Evolutionary conservation across 306 rosid species (phyloP).

Genomic region (Pyrus pyrifolia): DNA sequence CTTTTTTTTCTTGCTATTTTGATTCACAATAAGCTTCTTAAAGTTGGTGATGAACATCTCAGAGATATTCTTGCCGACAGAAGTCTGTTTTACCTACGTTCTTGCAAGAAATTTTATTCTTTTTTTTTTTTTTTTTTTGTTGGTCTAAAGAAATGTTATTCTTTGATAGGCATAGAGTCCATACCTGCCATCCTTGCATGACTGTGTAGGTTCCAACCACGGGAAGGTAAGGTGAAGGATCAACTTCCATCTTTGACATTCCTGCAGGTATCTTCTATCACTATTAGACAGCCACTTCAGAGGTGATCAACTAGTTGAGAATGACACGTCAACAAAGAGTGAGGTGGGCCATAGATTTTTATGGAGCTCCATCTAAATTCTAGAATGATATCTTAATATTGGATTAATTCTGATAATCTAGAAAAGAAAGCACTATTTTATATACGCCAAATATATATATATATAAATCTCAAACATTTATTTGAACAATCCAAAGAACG

Average conservation of each 20-base stretch:
- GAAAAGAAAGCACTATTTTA: background rate
- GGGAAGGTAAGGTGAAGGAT: conserved; percentile 37
- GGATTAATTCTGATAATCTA: background rate
- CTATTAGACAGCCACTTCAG: conserved; percentile 15
- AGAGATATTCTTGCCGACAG: background rate
- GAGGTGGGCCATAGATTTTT: conserved; percentile 18
- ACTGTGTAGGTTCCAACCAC: conserved; percentile 19
- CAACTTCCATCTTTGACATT: conserved; percentile 28
- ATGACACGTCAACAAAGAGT: conserved; percentile 47
- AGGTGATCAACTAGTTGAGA: conserved; percentile 1
- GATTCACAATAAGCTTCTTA: no score
- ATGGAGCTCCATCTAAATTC: background rate
- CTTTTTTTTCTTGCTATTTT: no score
- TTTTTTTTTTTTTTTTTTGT: background rate
- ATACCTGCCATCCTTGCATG: conserved; percentile 21
- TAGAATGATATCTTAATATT: background rate
- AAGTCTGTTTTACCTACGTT: background rate
- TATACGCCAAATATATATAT: background rate
- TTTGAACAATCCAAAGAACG: conserved; percentile 4
- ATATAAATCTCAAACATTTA: background rate
- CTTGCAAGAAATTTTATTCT: background rate
- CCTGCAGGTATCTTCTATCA: conserved; percentile 3
- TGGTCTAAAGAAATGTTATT: background rate
- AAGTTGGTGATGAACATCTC: background rate
- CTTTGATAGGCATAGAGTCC: background rate